Evolutionary conservation across 2,329 filamentous ascomycete species (phyloP).

Genomic region (Colletotrichum magnum): DNA sequence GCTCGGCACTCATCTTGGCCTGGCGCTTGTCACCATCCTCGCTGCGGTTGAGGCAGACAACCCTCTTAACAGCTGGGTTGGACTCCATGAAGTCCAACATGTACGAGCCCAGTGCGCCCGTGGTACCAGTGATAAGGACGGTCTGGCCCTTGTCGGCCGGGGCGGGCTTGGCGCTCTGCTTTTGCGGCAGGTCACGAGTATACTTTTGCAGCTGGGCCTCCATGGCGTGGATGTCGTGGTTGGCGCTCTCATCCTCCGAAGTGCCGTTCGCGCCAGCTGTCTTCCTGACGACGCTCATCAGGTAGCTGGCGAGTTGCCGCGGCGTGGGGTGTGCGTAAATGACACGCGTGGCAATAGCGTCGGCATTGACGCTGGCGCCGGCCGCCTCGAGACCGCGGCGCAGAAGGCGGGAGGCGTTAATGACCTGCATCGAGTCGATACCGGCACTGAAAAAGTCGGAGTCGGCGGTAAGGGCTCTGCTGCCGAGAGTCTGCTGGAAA

Average conservation of each 20-base stretch:
- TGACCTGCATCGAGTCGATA: conserved; percentile 57
- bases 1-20: conserved; percentile 49
- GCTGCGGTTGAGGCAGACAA: conserved; percentile 65
- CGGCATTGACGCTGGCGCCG: conserved; percentile 50
- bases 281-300: conserved; percentile 43
- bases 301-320: conserved; percentile 50
- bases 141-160: conserved; percentile 52
- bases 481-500: conserved; percentile 41
- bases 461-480: conserved; percentile 43
- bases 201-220: conserved; percentile 53
- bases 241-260: conserved; percentile 14
- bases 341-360: conserved; percentile 53
- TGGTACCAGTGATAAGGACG: conserved; percentile 35
- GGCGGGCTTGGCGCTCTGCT: conserved; percentile 45
- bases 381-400: conserved; percentile 50
- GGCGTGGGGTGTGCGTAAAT: conserved; percentile 57
- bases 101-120: conserved; percentile 34
- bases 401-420: conserved; percentile 53
- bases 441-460: conserved; percentile 56
- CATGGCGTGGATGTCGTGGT: conserved; percentile 49
- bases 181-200: conserved; percentile 48
- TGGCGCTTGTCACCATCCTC: conserved; percentile 59
- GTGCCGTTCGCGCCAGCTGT: conserved; percentile 31
- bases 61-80: conserved; percentile 53
- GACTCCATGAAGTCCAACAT: conserved; percentile 48